Conservation (phyloP, 2,329 filamentous ascomycete species). For the Fusarium illudens region DNA sequence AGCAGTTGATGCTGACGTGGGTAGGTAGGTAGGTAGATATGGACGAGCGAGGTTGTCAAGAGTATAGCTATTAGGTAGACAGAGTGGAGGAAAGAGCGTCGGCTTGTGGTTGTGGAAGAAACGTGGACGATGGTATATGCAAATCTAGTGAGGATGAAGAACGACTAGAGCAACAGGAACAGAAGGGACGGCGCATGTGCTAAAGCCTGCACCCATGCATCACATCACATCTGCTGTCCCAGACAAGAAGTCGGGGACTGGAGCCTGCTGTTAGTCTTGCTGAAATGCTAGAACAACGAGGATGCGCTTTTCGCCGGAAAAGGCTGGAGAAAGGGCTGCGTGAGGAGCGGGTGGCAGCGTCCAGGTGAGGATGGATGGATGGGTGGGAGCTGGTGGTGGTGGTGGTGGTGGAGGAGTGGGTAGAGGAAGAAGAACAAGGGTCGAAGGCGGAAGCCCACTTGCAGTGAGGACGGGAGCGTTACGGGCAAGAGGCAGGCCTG, state of each 20-base stretch:
- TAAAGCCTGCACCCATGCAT: constrained; percentile 32
- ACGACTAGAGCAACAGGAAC: constrained; percentile 31
- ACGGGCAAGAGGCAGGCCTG: constrained; percentile 16
- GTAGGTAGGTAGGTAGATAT: too few relatives aligned
- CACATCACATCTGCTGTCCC: constrained; percentile 31
- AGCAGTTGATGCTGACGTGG: constrained; percentile 2
- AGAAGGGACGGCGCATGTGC: constrained; percentile 30
- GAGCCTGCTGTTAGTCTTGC: constrained; percentile 10
- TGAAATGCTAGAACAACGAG: constrained; percentile 23
- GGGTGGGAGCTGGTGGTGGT: constrained; percentile 23
- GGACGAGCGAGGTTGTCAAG: not conserved
- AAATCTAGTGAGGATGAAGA: constrained; percentile 20
- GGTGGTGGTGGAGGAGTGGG: constrained; percentile 23
- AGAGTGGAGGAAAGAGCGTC: not conserved
- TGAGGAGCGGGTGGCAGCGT: constrained; percentile 24
- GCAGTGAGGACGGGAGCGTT: constrained; percentile 14
- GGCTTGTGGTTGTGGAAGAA: constrained; percentile 14
- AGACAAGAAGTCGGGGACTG: constrained; percentile 21
- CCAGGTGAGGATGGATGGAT: constrained; percentile 31
- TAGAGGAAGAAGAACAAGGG: constrained; percentile 17
- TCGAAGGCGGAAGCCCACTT: constrained; percentile 28
- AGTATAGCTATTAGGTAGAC: not conserved
- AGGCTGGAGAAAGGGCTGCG: constrained; percentile 20
- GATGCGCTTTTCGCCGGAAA: constrained; percentile 21
- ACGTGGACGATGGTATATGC: constrained; percentile 5